Evolutionary conservation across 495 filamentous ascomycete species (phyloP).

Genomic region (Lophium mytilinum): DNA sequence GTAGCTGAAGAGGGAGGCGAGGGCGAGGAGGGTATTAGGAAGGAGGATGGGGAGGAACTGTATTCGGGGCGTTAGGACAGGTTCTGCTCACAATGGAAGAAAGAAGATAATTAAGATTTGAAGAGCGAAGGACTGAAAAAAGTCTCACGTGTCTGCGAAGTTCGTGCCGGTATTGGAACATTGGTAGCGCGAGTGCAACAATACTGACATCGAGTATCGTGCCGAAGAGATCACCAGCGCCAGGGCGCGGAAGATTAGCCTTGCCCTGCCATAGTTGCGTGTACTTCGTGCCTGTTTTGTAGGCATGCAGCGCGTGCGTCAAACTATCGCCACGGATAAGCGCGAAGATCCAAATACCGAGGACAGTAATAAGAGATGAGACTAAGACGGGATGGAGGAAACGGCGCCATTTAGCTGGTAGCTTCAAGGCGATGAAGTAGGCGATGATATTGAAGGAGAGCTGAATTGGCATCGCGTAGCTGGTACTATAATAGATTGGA

Average conservation of each 20-base stretch:
- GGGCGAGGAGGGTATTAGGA: conserved; percentile 39
- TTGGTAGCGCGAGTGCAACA: conserved; percentile 46
- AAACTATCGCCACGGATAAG: conserved; percentile 32
- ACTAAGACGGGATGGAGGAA: conserved; percentile 47
- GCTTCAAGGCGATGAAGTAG: conserved; percentile 40
- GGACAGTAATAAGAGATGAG: conserved; percentile 39
- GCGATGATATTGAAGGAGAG: conserved; percentile 41
- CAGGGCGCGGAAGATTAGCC: conserved; percentile 27
- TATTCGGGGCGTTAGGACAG: background rate
- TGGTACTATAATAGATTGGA: conserved; percentile 41
- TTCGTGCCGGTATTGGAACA: conserved; percentile 46
- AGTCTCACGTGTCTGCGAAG: conserved; percentile 33
- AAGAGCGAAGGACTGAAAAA: background rate
- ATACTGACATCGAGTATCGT: conserved; percentile 45
- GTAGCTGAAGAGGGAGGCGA: conserved; percentile 44
- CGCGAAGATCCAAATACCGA: conserved; percentile 41
- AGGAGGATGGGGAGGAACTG: conserved; percentile 40
- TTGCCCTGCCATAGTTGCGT: conserved; percentile 36
- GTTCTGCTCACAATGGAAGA: background rate
- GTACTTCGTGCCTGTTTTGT: conserved; percentile 41
- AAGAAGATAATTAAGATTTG: background rate
- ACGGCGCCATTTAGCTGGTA: conserved; percentile 38
- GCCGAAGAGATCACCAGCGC: conserved; percentile 45
- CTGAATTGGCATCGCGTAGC: conserved; percentile 49
- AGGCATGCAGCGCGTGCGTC: conserved; percentile 30